A percentile compares a stretch with the other conserved stretches of the same genome.
Conservation (phyloP, 352 stramenopile species). For the Phytophthora boehmeriae region DNA sequence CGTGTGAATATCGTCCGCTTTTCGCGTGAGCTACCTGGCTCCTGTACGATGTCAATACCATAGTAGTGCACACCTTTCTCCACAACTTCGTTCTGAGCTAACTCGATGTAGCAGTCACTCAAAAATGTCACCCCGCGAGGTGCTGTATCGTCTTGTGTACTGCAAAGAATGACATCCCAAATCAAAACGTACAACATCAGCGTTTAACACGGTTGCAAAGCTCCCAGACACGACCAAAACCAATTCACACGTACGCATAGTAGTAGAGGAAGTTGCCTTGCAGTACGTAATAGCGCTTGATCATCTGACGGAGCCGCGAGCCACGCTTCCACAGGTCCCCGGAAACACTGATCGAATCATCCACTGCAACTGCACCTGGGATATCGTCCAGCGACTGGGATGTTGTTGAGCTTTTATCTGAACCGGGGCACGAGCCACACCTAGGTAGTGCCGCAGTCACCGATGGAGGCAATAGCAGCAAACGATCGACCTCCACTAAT, state of each 20-base stretch:
- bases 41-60: slow-evolving; percentile 87
- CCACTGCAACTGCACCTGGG: slow-evolving; percentile 31
- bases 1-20: slow-evolving; percentile 87
- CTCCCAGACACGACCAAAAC: not conserved
- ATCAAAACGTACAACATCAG: slow-evolving; percentile 5
- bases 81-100: slow-evolving; percentile 54
- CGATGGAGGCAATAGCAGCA: slow-evolving; percentile 20
- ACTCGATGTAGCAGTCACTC: slow-evolving; percentile 82
- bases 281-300: slow-evolving; percentile 85
- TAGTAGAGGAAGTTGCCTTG: slow-evolving; percentile 92
- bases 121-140: slow-evolving; percentile 82
- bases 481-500: slow-evolving; percentile 52
- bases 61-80: slow-evolving; percentile 87
- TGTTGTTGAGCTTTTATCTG: slow-evolving; percentile 21
- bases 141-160: slow-evolving; percentile 68
- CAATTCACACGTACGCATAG: slow-evolving; percentile 57
- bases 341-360: slow-evolving; percentile 45
- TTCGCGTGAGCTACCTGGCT: slow-evolving; percentile 66
- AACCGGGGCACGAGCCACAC: slow-evolving; percentile 25
- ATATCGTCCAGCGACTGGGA: slow-evolving; percentile 33
- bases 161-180: slow-evolving; percentile 24
- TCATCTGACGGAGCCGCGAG: slow-evolving; percentile 84
- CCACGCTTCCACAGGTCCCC: slow-evolving; percentile 83
- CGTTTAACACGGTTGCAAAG: not conserved
- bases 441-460: slow-evolving; percentile 2